A percentile compares a stretch with the other conserved stretches of the same genome.
These are phyloP conservation scores for Lepidium campestre DNA, from an alignment of 441 rosid species.

Conservation along the genomic window DNA sequence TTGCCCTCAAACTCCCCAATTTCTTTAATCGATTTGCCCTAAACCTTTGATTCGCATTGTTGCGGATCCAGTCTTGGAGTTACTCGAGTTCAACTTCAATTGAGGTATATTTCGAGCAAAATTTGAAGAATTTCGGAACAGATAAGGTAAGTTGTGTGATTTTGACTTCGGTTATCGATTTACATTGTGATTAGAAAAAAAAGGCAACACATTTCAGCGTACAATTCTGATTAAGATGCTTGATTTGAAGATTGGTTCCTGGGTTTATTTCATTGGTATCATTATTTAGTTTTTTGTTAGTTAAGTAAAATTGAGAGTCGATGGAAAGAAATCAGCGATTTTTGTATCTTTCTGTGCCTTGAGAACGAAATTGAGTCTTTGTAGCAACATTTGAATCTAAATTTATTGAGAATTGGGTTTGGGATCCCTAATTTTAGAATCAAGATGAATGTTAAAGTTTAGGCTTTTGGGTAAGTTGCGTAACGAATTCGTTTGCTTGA, in stretches of 20 bases:
- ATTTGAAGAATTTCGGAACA: neutral
- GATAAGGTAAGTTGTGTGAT: conserved; percentile 1
- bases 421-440: neutral
- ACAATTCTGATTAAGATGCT: neutral
- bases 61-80: neutral
- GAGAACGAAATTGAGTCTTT: neutral
- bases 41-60: conserved; percentile 1
- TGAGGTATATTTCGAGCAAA: neutral
- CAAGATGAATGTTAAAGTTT: neutral
- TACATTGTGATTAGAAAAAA: neutral
- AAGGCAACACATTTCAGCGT: neutral
- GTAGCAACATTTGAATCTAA: neutral
- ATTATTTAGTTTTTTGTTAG: neutral
- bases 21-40: neutral
- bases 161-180: conserved; percentile 11
- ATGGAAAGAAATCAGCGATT: neutral
- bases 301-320: neutral
- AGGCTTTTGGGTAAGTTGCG: neutral
- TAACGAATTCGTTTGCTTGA: neutral
- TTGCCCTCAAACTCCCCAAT: neutral
- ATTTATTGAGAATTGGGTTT: neutral
- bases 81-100: neutral
- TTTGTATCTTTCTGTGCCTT: neutral
- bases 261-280: neutral
- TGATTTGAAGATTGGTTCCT: neutral